Percentiles rank a stretch among this genome's conserved stretches.
phyloP scores from a whole-genome alignment of 2,329 filamentous ascomycete species.

The Scedosporium apiospermum region DNA sequence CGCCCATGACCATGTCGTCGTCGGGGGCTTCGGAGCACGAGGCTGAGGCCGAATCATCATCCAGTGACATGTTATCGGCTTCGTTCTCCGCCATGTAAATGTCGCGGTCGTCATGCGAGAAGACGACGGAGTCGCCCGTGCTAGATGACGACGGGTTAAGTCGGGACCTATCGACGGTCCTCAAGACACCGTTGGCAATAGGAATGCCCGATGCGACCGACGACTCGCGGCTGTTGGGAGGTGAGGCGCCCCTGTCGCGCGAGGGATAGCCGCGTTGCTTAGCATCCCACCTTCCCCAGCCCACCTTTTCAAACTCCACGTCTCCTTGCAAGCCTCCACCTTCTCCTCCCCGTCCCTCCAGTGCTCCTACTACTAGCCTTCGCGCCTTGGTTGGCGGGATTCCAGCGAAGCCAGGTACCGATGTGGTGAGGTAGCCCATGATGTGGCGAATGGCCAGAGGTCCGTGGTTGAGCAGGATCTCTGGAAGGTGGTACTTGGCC shows the following conservation, averaged over 20 bases:
- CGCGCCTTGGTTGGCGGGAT: conserved; percentile 86
- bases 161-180: conserved; percentile 37
- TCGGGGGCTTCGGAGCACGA: conserved; percentile 70
- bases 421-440: conserved; percentile 87
- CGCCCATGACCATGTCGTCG: conserved; percentile 53
- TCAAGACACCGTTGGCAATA: conserved; percentile 36
- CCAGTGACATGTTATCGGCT: conserved; percentile 90
- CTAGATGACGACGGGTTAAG: conserved; percentile 47
- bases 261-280: conserved; percentile 56
- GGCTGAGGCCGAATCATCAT: conserved; percentile 58
- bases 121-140: conserved; percentile 62
- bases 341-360: conserved; percentile 65
- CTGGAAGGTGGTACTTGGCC: conserved; percentile 81
- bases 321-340: conserved; percentile 56
- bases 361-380: conserved; percentile 79
- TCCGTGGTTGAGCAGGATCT: conserved; percentile 81
- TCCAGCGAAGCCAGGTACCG: conserved; percentile 82
- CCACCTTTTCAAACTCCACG: conserved; percentile 87
- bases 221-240: conserved; percentile 30
- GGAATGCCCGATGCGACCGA: conserved; percentile 44
- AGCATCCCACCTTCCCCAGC: conserved; percentile 95
- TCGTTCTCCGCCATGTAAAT: conserved; percentile 70
- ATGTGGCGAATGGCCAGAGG: conserved; percentile 91
- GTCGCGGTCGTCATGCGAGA: conserved; percentile 61
- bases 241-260: conserved; percentile 26